Evolutionary conservation across 2,329 filamentous ascomycete species (phyloP), one percentile per base, ranked within the genome.

Genomic region (Pyrenochaeta sp.): DNA sequence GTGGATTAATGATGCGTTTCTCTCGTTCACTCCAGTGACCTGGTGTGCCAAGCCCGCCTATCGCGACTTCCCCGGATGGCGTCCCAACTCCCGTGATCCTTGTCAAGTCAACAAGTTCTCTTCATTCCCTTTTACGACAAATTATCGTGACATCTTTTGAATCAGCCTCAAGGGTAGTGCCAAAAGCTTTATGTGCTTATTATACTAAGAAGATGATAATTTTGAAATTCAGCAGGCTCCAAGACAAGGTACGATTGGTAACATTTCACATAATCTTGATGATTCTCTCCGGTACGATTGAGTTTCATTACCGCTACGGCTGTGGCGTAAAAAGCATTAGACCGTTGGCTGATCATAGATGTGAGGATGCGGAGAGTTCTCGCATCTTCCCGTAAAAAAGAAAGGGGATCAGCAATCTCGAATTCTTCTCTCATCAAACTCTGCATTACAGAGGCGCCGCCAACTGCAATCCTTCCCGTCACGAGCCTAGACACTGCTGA

Each of bases 21-120:
- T 4, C 13, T 28, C 13, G 24, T 13, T 17, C 19, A 3, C 27
- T 17, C 14, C 2, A 11, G 14, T n/a, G n/a, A 24, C 26, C 15
- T 35, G 14, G 20, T 14, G 21, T 9, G 20, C 32, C 20, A 23
- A 24, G 32, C 9, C n/a, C 18, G 19, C 20, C 11, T 10, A 13
- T 27, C 14, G 32, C 32, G 32, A 35, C 32, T 36, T 26, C 34
- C 34, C 19, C 23, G 34, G 8, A 17, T 36, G 22, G 34, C 22
- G 24, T 21, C 34, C 7, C 17, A 4, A 14, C 13, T 15, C 15
- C 14, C 27, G 19, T 18, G 14, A 13, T 26, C 21, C 23, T 23
- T 15, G 7, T 36, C 34, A 10, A n/a, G n/a, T n/a, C n/a, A n/a
- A n/a, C n/a, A n/a, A n/a, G n/a, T n/a, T n/a, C n/a, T 30, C 14